Evolutionary conservation across 345 rosid genomes (phyloP).

Genomic region (Bruguiera parviflora): DNA sequence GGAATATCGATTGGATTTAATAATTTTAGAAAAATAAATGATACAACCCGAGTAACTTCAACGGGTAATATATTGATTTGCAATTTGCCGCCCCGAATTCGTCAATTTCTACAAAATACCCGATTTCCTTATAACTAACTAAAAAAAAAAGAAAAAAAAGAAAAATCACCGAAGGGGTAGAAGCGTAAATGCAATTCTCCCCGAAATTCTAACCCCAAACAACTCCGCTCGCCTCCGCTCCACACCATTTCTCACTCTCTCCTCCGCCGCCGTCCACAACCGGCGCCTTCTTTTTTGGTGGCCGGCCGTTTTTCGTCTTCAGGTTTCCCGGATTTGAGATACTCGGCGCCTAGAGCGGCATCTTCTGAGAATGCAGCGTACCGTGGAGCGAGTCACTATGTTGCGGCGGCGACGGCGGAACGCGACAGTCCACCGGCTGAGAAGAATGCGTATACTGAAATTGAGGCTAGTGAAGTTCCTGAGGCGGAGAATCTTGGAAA

Average conservation of each 20-base stretch:
- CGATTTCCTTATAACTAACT: no score
- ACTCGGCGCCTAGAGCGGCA: constrained; percentile 41
- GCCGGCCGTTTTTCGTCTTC: not conserved
- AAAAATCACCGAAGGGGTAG: not conserved
- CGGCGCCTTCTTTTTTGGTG: not conserved
- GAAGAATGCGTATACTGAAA: constrained; percentile 27
- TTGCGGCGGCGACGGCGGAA: constrained; percentile 32
- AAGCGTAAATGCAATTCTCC: constrained; percentile 12
- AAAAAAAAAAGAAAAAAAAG: no score
- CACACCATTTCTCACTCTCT: constrained; percentile 25
- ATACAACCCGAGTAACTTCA: no score
- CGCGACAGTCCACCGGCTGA: constrained; percentile 29
- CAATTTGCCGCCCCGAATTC: no score
- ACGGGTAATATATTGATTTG: no score
- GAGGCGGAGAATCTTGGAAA: constrained; percentile 33
- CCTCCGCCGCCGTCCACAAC: constrained; percentile 11
- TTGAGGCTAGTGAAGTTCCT: constrained; percentile 18
- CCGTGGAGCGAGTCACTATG: constrained; percentile 24
- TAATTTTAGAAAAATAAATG: no score
- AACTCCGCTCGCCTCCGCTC: constrained; percentile 3
- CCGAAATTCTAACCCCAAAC: constrained; percentile 17
- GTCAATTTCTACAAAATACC: no score
- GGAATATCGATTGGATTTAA: no score
- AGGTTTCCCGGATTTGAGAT: constrained; percentile 29
- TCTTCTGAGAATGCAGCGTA: constrained; percentile 44